Base-by-base conservation (phyloP, 2,329 filamentous ascomycete genomes). In the Chrysoporthe cubensis region DNA sequence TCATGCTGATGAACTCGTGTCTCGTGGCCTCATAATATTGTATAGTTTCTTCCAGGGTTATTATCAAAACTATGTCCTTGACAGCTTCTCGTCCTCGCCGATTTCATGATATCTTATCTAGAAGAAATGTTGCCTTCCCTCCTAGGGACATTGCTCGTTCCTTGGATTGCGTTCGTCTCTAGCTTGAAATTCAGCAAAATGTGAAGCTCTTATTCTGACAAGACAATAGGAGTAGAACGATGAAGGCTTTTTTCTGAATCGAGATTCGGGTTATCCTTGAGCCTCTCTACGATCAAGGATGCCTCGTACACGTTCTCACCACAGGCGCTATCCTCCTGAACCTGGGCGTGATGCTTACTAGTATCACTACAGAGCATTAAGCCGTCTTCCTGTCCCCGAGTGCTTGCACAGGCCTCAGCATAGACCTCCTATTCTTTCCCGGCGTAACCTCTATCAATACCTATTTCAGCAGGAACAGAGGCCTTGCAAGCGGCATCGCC, bases 191-290 rank as follows among this genome's bases (percentile, higher is more conserved):
- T 26, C 26, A 26, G 26, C 2, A 26, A 26, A 26, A 26, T 46
- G 2, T 46, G 44, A 46, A 46, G 2, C 1, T 46, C 44, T 11
- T 46, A 18, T 46, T 46, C 18, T 46, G 44, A 46, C 3, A 46
- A 3, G 3, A 9, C 44, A 46, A 9, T 2, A 60, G 64, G 64
- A 61, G 52, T 37, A 44, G 64, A 42, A 42, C 64, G 4, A 4
- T 50, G 2, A 43, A 66, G 43, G 56, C 64, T 18, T 66, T 66
- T 46, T 66, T 59, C 58, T 21, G 52, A 6, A 61, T 66, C 5
- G 44, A 42, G 18, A 18, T 14, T 18, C 43, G 64, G 1, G 40
- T 66, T 18, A 40, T 66, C 34, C 34, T 44, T 43, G 64, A 44
- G 8, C 64, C 64, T 26, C 57, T 66, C 6, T 66, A 61, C 32